Base-by-base conservation (phyloP, 1,139 yeast genomes). In the Lodderomyces jiufengensis region DNA sequence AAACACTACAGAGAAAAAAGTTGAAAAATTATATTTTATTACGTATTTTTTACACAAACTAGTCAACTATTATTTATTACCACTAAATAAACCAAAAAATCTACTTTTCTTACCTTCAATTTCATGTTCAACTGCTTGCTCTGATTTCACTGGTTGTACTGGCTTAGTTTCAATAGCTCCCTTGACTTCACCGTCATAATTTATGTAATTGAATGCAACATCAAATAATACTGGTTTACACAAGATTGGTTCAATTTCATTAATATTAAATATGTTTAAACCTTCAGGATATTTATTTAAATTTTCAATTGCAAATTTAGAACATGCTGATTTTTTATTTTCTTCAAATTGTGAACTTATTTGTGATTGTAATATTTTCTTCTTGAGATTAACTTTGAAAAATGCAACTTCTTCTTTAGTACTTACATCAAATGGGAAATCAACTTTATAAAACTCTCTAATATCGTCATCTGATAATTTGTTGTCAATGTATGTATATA, bases 171-270 rank as follows among this genome's bases (percentile, higher is more conserved):
- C 30, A 12, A 33, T 24, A 10, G 32, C 13, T 26, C 26, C 16
- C 20, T 26, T 31, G 9, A 27, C 10, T 32, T 30, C 27, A 24
- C 33, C 34, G 29, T 40, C 41, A 52, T 80, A 79, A 32, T 70
- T 67, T 36, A 90, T 75, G 52, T 85, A 88, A 56, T 88, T 88
- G 65, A 70, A 88, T 0, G 95, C 97, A 50, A 86, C 70, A 56
- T 90, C 97, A 52, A 87, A 90, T 50, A 88, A 73, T 7, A 88
- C 95, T 1, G 97, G 96, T 59, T 90, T 90, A 40, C 83, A 76
- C 40, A 80, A 70, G 2, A 84, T 74, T 2, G 95, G 84, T 40
- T 46, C 51, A 31, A 69, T 43, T 11, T 70, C 62, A 15, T 67
- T 65, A 29, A 75, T 46, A 41, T 80, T 76, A 26, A 76, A 77